Conservation (phyloP, 1,139 yeast genomes). For the Scheffersomyces parashehatae region DNA sequence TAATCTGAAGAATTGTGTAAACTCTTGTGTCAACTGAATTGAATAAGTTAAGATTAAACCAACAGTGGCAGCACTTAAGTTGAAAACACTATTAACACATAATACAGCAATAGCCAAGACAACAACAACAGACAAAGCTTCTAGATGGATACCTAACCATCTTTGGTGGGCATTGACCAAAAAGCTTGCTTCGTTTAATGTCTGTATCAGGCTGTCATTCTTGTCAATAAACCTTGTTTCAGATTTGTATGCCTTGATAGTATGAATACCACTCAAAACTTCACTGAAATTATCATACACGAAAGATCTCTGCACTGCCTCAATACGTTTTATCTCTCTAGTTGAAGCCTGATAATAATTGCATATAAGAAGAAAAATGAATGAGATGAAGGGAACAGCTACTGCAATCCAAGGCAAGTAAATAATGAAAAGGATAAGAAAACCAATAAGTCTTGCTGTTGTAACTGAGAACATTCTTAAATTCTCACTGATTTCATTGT, state of each 20-base stretch:
- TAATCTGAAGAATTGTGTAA: conserved; percentile 13
- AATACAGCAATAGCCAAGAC: conserved; percentile 12
- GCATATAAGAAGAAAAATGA: conserved; percentile 34
- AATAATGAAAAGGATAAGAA: conserved; percentile 14
- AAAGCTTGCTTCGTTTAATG: conserved; percentile 68
- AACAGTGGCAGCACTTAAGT: conserved; percentile 13
- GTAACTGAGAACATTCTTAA: conserved; percentile 12
- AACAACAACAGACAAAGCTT: conserved; percentile 20
- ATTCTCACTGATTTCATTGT: conserved; percentile 17
- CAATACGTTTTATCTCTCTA: conserved; percentile 76
- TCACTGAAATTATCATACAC: conserved; percentile 77
- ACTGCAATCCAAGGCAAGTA: conserved; percentile 26
- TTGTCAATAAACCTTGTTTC: conserved; percentile 49
- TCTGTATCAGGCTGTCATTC: conserved; percentile 49
- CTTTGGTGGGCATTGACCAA: conserved; percentile 66
- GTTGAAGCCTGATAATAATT: conserved; percentile 61
- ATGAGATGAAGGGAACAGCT: conserved; percentile 38
- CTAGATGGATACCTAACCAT: conserved; percentile 69
- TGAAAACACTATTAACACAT: conserved; percentile 15
- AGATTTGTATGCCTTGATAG: conserved; percentile 60
- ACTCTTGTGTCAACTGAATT: conserved; percentile 13
- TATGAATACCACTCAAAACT: conserved; percentile 65
- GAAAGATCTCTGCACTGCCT: conserved; percentile 68
- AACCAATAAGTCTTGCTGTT: conserved; percentile 13
- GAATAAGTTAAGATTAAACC: conserved; percentile 17